phyloP scores from a whole-genome alignment of 2,329 filamentous ascomycete species.

The Escovopsis sp. region DNA sequence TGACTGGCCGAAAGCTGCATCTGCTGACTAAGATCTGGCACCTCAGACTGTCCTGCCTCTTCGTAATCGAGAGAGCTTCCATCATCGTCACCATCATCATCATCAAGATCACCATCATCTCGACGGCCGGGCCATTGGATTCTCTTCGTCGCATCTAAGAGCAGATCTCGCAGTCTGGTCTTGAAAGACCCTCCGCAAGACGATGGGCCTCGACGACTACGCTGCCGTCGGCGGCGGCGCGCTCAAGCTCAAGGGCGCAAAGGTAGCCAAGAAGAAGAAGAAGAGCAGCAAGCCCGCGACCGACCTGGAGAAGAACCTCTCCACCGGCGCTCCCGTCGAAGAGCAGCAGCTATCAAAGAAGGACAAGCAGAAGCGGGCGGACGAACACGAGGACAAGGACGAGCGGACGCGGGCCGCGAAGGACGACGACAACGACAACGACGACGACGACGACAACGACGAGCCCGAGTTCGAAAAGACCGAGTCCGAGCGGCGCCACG shows the following conservation, averaged over 20 bases:
- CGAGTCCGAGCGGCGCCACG: conserved; percentile 66
- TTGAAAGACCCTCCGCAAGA: too few species aligned
- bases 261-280: conserved; percentile 48
- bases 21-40: too few species aligned
- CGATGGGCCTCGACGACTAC: conserved; percentile 67
- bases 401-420: conserved; percentile 19
- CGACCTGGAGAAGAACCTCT: conserved; percentile 33
- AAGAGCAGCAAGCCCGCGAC: conserved; percentile 36
- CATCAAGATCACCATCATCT: too few species aligned
- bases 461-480: conserved; percentile 47
- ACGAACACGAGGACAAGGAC: conserved; percentile 13
- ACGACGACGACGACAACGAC: conserved; percentile 19
- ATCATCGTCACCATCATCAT: too few species aligned
- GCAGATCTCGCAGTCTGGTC: too few species aligned
- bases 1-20: too few species aligned
- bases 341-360: neutral
- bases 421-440: conserved; percentile 9
- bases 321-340: conserved; percentile 8
- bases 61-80: too few species aligned
- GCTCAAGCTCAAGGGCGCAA: conserved; percentile 72
- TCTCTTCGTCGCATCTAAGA: too few species aligned
- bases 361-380: conserved; percentile 9
- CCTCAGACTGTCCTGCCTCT: too few species aligned
- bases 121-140: too few species aligned
- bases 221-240: conserved; percentile 51